These are phyloP conservation scores for Telopea speciosissima DNA, from an alignment of 177 flowering plant species.

Conservation along the genomic window DNA sequence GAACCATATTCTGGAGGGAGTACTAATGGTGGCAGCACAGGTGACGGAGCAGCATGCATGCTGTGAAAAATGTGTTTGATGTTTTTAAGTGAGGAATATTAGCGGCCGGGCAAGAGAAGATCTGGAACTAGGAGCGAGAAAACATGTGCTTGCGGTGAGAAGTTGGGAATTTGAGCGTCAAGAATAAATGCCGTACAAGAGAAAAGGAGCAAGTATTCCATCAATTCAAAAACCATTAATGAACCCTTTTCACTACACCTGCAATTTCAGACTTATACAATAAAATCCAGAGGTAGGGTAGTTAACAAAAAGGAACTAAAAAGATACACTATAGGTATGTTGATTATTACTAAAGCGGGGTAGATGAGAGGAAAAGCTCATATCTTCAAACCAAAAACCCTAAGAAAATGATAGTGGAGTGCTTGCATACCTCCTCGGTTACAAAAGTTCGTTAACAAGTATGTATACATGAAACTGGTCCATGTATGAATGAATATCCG, in stretches of 20 bases:
- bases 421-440: neutral
- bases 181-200: conserved; percentile 21
- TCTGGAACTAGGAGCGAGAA: conserved; percentile 24
- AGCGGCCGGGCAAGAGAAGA: conserved; percentile 39
- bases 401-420: neutral
- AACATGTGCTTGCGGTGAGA: conserved; percentile 21
- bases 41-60: conserved; percentile 22
- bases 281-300: neutral
- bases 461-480: neutral
- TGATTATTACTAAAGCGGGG: neutral
- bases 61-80: conserved; percentile 25
- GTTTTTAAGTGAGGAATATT: conserved; percentile 29
- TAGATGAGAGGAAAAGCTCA: neutral
- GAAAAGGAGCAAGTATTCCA: conserved; percentile 31
- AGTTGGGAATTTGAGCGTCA: conserved; percentile 26
- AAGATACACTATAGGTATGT: neutral
- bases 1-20: conserved; percentile 49
- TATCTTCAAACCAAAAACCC: neutral
- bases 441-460: neutral
- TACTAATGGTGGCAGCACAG: conserved; percentile 28
- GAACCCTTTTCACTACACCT: conserved; percentile 28
- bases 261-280: conserved; percentile 17
- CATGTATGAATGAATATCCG: neutral
- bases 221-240: conserved; percentile 18
- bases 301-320: neutral